phyloP scores from a whole-genome alignment of 495 filamentous ascomycete genomes.

The Hyaloscypha hepaticicola region DNA sequence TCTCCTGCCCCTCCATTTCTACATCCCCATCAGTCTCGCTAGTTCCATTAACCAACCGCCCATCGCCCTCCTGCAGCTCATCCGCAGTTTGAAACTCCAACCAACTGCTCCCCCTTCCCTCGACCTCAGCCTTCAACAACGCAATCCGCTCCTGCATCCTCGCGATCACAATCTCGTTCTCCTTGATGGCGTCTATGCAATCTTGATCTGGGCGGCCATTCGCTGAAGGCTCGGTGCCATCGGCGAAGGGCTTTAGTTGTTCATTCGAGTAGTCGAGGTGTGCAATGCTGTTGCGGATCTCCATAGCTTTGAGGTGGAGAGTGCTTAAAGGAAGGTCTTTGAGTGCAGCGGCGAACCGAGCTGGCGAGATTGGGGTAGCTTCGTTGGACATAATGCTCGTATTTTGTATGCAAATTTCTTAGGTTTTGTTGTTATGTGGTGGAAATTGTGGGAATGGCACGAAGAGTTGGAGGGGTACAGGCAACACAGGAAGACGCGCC shows the following conservation, averaged over 20 bases:
- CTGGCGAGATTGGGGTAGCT: constrained; percentile 54
- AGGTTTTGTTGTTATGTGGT: background rate
- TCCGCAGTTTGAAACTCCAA: constrained; percentile 41
- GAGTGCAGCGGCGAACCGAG: constrained; percentile 70
- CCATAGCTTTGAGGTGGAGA: constrained; percentile 76
- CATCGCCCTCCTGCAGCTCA: constrained; percentile 31
- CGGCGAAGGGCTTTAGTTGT: constrained; percentile 63
- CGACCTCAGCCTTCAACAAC: constrained; percentile 70
- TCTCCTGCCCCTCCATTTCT: constrained; percentile 6
- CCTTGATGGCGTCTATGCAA: constrained; percentile 66
- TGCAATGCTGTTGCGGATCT: constrained; percentile 77
- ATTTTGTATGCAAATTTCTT: background rate
- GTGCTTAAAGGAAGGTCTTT: constrained; percentile 65
- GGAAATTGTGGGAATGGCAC: background rate
- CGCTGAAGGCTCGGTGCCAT: constrained; percentile 37
- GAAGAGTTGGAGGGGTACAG: background rate
- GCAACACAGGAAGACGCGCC: constrained; percentile 15
- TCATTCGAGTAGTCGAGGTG: constrained; percentile 80
- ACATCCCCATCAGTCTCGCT: constrained; percentile 2
- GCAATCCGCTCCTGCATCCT: constrained; percentile 71
- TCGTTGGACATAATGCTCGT: constrained; percentile 23
- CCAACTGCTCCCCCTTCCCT: constrained; percentile 72
- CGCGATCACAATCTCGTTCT: constrained; percentile 73
- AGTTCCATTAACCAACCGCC: constrained; percentile 36
- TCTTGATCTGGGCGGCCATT: constrained; percentile 56